Conservation (phyloP, 1,284 basidiomycete species). For the Pyrrhoderma lamaoense region DNA sequence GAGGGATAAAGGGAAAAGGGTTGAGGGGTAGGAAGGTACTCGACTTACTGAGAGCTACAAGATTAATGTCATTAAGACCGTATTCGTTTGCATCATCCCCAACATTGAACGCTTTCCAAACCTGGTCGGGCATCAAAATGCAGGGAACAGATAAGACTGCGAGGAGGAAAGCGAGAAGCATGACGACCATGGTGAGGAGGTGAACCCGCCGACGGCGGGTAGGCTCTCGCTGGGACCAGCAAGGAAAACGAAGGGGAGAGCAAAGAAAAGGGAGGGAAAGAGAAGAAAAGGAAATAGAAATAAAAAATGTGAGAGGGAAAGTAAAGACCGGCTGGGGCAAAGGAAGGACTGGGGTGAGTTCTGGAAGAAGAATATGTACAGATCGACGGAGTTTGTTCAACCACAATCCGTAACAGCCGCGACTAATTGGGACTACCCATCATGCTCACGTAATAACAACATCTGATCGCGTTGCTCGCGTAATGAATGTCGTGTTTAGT, state of each 20-base stretch:
- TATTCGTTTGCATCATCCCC: conserved; percentile 17
- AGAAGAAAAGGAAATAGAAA: neutral
- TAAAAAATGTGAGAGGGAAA: neutral
- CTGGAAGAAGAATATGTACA: neutral
- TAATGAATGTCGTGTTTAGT: no score
- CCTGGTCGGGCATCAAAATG: conserved; percentile 15
- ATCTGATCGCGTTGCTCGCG: no score
- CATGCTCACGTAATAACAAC: no score
- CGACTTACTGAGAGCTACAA: conserved; percentile 11
- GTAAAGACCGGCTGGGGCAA: conserved; percentile 6
- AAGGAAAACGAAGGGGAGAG: neutral
- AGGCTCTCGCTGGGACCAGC: conserved; percentile 11
- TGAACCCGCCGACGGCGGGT: conserved; percentile 14
- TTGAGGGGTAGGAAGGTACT: conserved; percentile 11
- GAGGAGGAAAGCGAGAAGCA: conserved; percentile 17
- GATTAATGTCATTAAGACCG: conserved; percentile 14
- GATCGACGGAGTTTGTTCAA: no score
- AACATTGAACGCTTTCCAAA: conserved; percentile 18
- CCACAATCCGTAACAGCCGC: no score
- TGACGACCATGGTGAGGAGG: conserved; percentile 17
- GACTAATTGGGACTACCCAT: no score
- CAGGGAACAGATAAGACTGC: conserved; percentile 15
- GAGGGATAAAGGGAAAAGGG: no score
- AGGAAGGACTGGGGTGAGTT: neutral
- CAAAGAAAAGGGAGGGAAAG: neutral